A percentile compares a stretch with the other conserved stretches of the same genome.
These are phyloP conservation scores for Trichophyton simii DNA, from an alignment of 2,329 filamentous ascomycete genomes.

Conservation along the genomic window DNA sequence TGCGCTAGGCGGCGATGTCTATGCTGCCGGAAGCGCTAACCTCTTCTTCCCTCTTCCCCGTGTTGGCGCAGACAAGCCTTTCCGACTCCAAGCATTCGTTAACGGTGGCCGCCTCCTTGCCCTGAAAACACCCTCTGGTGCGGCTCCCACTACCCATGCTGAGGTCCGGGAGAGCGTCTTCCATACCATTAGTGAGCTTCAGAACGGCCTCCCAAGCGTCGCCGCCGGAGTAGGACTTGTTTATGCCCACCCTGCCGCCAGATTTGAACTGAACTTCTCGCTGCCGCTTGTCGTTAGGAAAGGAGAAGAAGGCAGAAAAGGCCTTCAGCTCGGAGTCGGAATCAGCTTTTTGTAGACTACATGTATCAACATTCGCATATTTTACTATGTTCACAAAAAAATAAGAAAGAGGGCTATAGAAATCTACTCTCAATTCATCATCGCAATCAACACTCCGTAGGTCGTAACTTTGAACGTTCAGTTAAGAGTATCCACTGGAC, in stretches of 20 bases:
- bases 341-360: slow-evolving; percentile 72
- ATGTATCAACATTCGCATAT: slow-evolving; percentile 2
- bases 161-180: slow-evolving; percentile 34
- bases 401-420: background rate
- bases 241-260: slow-evolving; percentile 83
- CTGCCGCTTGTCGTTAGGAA: slow-evolving; percentile 68
- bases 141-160: slow-evolving; percentile 37
- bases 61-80: slow-evolving; percentile 66
- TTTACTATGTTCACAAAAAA: background rate
- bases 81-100: slow-evolving; percentile 79
- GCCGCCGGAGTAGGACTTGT: slow-evolving; percentile 83
- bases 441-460: background rate
- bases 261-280: slow-evolving; percentile 94
- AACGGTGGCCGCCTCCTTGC: slow-evolving; percentile 80
- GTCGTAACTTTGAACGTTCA: background rate
- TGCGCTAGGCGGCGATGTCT: slow-evolving; percentile 81
- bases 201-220: slow-evolving; percentile 65
- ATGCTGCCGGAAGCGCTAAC: slow-evolving; percentile 77
- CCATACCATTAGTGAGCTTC: slow-evolving; percentile 56
- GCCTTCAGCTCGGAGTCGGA: slow-evolving; percentile 86
- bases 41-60: slow-evolving; percentile 74
- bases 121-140: slow-evolving; percentile 45
- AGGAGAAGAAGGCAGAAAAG: slow-evolving; percentile 81
- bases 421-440: background rate
- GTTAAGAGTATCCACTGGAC: background rate